Percentiles rank a stretch among this genome's conserved stretches.
Conservation (phyloP, 257 asterid genomes). For the Nicotiana tabacum region DNA sequence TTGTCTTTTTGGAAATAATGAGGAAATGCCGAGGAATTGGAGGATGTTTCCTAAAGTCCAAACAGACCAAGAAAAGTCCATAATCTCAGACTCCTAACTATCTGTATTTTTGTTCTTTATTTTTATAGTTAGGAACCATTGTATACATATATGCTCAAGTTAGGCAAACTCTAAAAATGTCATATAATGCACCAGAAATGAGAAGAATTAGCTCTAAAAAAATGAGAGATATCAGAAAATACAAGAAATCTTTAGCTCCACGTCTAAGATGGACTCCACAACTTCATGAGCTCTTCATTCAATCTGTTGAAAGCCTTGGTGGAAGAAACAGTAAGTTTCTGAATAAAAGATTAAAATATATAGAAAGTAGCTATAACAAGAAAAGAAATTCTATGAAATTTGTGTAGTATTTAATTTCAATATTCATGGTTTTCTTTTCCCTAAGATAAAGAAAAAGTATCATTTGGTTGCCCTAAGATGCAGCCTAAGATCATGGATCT, state of each 20-base stretch:
- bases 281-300: conserved; percentile 29
- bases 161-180: not conserved
- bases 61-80: conserved; percentile 16
- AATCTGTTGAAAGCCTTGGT: conserved; percentile 29
- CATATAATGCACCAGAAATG: no score
- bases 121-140: not conserved
- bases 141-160: not conserved
- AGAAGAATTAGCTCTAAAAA: not conserved
- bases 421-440: not conserved
- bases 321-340: conserved; percentile 30
- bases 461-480: not conserved
- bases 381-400: not conserved
- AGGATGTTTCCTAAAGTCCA: conserved; percentile 12
- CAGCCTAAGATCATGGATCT: not conserved
- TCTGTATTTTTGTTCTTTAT: not conserved
- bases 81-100: conserved; percentile 1
- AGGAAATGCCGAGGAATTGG: not conserved
- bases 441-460: not conserved
- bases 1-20: not conserved
- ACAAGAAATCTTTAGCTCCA: conserved; percentile 26
- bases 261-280: conserved; percentile 37
- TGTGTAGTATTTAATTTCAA: not conserved
- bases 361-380: not conserved
- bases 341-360: not conserved
- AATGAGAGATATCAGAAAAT: conserved; percentile 16